These are phyloP conservation scores for Catunica adiposa DNA, from an alignment of 2,329 filamentous ascomycete species.

Conservation along the genomic window DNA sequence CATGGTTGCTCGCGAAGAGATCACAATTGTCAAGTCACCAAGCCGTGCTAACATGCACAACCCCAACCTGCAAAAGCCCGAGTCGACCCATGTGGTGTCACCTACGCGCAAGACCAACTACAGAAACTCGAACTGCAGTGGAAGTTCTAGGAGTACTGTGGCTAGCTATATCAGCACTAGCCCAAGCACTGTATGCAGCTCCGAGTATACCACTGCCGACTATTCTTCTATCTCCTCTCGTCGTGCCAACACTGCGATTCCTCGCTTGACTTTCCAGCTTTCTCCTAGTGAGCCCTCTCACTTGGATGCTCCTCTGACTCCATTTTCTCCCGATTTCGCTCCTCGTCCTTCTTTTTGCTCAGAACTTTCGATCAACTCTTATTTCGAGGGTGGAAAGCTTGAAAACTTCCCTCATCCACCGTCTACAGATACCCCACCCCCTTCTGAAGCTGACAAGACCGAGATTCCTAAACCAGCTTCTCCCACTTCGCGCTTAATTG, in stretches of 20 bases:
- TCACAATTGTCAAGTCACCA: constrained; percentile 18
- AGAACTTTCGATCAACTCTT: constrained; percentile 13
- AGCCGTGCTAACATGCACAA: constrained; percentile 16
- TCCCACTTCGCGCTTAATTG: background rate
- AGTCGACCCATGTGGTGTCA: constrained; percentile 13
- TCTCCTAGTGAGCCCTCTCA: constrained; percentile 5
- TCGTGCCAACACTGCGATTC: constrained; percentile 1
- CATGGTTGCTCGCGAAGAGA: constrained; percentile 41
- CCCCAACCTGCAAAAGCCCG: constrained; percentile 9
- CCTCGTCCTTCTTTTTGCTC: constrained; percentile 13
- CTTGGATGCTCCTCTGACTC: constrained; percentile 4
- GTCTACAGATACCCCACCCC: constrained; percentile 5
- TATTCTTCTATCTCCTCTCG: constrained; percentile 9
- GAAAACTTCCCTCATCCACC: constrained; percentile 13
- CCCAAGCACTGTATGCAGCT: constrained; percentile 11
- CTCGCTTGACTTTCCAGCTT: constrained; percentile 11
- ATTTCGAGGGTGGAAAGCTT: constrained; percentile 13
- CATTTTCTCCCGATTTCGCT: constrained; percentile 4
- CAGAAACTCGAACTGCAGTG: constrained; percentile 11
- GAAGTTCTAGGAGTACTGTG: constrained; percentile 8
- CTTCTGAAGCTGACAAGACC: constrained; percentile 4
- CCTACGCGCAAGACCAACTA: constrained; percentile 10
- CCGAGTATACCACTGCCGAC: constrained; percentile 8
- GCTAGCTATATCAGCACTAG: constrained; percentile 11
- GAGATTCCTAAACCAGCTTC: constrained; percentile 1